phyloP scores from a whole-genome alignment of 2,329 filamentous ascomycete genomes.

The Verticillium klebahnii region DNA sequence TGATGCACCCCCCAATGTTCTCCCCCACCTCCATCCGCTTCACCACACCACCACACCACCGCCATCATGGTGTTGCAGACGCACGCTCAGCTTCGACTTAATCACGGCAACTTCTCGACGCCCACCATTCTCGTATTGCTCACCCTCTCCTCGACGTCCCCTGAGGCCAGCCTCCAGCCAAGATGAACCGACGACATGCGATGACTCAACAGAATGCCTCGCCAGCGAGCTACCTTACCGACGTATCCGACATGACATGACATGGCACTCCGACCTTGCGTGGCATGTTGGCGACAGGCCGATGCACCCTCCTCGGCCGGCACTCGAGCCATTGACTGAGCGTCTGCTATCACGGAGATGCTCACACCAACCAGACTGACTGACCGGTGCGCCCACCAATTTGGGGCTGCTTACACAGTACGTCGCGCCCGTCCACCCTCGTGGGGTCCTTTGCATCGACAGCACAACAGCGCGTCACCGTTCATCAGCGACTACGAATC shows the following conservation, averaged over 20 bases:
- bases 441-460: background rate
- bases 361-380: background rate
- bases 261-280: background rate
- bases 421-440: background rate
- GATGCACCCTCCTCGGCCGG: background rate
- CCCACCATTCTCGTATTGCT: background rate
- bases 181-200: background rate
- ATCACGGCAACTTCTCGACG: background rate
- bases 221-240: background rate
- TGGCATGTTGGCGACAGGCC: background rate
- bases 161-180: background rate
- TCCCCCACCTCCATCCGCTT: background rate
- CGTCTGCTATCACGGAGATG: background rate
- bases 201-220: background rate
- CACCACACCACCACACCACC: background rate
- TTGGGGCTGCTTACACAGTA: background rate
- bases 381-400: background rate
- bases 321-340: background rate
- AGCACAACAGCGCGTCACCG: background rate
- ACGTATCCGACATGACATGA: background rate
- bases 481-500: background rate
- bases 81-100: background rate
- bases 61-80: background rate
- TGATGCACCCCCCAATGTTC: background rate
- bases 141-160: background rate